Conservation (phyloP, 768 basidiomycete genomes). For the Tubosaeta sp. region DNA sequence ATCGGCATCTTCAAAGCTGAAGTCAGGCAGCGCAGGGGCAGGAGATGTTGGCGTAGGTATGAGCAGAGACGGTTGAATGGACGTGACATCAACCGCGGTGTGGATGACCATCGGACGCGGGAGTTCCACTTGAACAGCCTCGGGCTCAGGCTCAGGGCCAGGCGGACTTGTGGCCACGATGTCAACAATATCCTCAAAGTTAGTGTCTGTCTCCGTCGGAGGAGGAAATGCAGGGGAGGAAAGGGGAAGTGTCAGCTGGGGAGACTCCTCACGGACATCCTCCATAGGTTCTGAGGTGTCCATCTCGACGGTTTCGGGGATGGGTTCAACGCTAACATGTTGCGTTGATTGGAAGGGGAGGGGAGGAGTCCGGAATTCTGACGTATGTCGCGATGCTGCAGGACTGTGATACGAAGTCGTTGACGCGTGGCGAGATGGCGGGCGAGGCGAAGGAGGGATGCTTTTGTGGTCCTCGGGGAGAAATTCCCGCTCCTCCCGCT, state of each 20-base stretch:
- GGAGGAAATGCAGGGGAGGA: constrained; percentile 16
- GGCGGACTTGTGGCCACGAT: not conserved
- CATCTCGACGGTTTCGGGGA: constrained; percentile 10
- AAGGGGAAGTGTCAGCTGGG: constrained; percentile 19
- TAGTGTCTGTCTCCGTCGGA: not conserved
- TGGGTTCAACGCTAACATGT: constrained; percentile 1
- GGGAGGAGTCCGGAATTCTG: constrained; percentile 11
- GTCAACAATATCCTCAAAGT: constrained; percentile 2
- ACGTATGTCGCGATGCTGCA: constrained; percentile 15
- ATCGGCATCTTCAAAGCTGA: constrained; percentile 32
- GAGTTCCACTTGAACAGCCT: not conserved
- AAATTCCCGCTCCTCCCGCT: constrained; percentile 3
- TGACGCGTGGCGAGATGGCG: constrained; percentile 16
- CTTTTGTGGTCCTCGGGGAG: constrained; percentile 1
- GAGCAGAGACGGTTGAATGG: constrained; percentile 26
- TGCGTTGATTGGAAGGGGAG: constrained; percentile 9
- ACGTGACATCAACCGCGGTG: constrained; percentile 27
- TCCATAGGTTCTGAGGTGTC: constrained; percentile 17
- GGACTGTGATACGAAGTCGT: constrained; percentile 13
- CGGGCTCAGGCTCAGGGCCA: not conserved
- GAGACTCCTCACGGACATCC: constrained; percentile 21
- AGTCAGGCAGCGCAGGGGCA: constrained; percentile 26
- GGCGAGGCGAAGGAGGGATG: constrained; percentile 8
- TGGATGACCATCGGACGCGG: constrained; percentile 20
- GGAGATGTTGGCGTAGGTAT: constrained; percentile 37